Percentiles rank a stretch among this genome's conserved stretches.
phyloP scores from a whole-genome alignment of 106 monocot genomes.

The Allium cepa region DNA sequence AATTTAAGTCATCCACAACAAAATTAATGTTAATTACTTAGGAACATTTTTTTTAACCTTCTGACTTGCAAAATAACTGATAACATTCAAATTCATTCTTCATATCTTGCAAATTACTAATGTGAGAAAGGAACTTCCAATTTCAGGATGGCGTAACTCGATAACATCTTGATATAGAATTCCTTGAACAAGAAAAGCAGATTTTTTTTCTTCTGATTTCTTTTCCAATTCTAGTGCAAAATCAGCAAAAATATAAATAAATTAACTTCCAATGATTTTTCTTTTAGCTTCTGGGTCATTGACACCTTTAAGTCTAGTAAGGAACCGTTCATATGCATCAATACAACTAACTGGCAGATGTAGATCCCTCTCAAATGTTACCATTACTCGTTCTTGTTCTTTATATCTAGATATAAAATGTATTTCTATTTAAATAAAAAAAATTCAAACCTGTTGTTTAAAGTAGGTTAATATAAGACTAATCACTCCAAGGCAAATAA shows the following conservation, averaged over 20 bases:
- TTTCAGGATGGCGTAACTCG: too few species aligned
- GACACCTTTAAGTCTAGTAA: constrained; percentile 74
- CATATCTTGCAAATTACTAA: too few species aligned
- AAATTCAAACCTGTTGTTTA: not conserved
- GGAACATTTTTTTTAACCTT: too few species aligned
- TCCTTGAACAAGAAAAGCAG: constrained; percentile 79
- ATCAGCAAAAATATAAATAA: constrained; percentile 78
- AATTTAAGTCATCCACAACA: too few species aligned
- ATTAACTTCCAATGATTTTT: constrained; percentile 91
- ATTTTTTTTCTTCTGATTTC: constrained; percentile 43
- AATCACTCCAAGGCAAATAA: too few species aligned
- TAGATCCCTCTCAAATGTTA: constrained; percentile 75
- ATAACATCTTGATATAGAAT: constrained; percentile 97
- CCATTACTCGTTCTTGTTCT: constrained; percentile 84
- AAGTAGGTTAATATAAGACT: too few species aligned
- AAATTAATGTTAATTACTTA: too few species aligned
- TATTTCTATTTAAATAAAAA: not conserved
- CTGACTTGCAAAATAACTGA: too few species aligned
- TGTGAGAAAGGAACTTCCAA: too few species aligned
- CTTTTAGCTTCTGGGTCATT: constrained; percentile 87
- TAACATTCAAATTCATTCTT: too few species aligned
- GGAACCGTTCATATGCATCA: constrained; percentile 79
- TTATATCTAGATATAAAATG: constrained; percentile 45
- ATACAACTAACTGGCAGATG: constrained; percentile 91
- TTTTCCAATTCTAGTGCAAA: constrained; percentile 68